Conservation (phyloP, 371 early-diverging fungal genomes). For the Synchytrium microbalum region DNA sequence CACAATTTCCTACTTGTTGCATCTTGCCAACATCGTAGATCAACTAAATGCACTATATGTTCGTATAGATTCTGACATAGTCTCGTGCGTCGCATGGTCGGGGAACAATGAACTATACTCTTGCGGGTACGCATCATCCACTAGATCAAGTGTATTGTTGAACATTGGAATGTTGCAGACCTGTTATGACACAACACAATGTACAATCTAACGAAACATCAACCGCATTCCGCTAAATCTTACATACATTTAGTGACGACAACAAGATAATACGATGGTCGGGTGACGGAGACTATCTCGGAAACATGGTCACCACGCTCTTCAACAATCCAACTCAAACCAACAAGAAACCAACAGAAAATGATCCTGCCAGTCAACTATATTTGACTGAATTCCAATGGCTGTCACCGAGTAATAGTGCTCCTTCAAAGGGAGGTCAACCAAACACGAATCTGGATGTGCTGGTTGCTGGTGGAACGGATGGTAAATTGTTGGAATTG, state of each 20-base stretch:
- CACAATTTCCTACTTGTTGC: not conserved
- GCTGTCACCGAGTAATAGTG: not conserved
- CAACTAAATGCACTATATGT: not conserved
- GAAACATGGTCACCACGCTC: slow-evolving; percentile 20
- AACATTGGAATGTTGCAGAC: too few species aligned
- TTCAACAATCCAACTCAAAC: slow-evolving; percentile 14
- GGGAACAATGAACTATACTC: slow-evolving; percentile 44
- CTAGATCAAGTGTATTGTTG: not conserved
- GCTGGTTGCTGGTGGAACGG: slow-evolving; percentile 36
- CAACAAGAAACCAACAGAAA: not conserved
- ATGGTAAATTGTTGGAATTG: slow-evolving; percentile 25
- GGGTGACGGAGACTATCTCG: slow-evolving; percentile 40
- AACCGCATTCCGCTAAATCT: not conserved
- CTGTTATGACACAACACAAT: too few species aligned
- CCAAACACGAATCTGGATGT: slow-evolving; percentile 25
- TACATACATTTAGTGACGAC: slow-evolving; percentile 30
- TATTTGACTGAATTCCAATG: slow-evolving; percentile 5
- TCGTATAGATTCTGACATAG: slow-evolving; percentile 37
- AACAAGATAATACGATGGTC: slow-evolving; percentile 34
- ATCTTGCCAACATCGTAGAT: not conserved
- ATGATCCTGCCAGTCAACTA: not conserved
- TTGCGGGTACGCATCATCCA: slow-evolving; percentile 25
- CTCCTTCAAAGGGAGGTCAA: slow-evolving; percentile 26
- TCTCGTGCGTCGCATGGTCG: slow-evolving; percentile 42
- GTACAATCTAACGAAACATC: too few species aligned